phyloP scores from a whole-genome alignment of 164 flowering plant species.

The Macadamia integrifolia region DNA sequence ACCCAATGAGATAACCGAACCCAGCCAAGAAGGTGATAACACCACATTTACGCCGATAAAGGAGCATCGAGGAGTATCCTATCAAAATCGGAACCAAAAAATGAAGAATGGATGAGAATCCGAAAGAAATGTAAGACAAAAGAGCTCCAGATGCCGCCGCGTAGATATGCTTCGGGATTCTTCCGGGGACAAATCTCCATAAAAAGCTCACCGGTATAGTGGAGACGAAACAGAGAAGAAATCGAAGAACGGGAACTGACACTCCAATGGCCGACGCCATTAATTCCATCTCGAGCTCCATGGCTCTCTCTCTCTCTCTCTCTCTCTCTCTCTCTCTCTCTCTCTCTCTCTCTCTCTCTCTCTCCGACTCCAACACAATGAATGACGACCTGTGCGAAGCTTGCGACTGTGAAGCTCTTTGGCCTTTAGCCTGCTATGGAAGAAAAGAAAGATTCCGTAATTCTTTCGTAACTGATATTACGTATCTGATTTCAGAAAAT shows the following conservation, averaged over 20 bases:
- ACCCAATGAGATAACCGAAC: conserved; percentile 89
- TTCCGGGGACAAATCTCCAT: conserved; percentile 64
- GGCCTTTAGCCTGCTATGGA: too few relatives aligned
- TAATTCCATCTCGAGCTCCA: conserved; percentile 47
- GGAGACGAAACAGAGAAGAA: conserved; percentile 80
- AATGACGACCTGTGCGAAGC: too few relatives aligned
- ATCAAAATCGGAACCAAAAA: conserved; percentile 78
- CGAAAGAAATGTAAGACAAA: conserved; percentile 82
- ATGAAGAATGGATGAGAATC: conserved; percentile 86
- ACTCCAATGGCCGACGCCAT: conserved; percentile 77
- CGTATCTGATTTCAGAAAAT: too few relatives aligned
- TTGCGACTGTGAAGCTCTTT: too few relatives aligned
- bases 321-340: not conserved
- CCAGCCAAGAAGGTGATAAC: conserved; percentile 70
- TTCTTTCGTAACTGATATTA: too few relatives aligned
- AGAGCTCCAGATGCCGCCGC: conserved; percentile 61
- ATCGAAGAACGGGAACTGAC: conserved; percentile 69
- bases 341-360: not conserved
- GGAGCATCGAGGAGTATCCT: conserved; percentile 74
- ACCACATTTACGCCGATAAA: conserved; percentile 64
- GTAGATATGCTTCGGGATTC: conserved; percentile 54
- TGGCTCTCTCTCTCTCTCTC: conserved; percentile 5
- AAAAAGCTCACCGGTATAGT: conserved; percentile 79
- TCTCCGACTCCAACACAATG: too few relatives aligned
- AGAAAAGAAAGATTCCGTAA: too few relatives aligned